phyloP scores from a whole-genome alignment of 176 grass and related monocot species.

The Miscanthus lutarioriparius region DNA sequence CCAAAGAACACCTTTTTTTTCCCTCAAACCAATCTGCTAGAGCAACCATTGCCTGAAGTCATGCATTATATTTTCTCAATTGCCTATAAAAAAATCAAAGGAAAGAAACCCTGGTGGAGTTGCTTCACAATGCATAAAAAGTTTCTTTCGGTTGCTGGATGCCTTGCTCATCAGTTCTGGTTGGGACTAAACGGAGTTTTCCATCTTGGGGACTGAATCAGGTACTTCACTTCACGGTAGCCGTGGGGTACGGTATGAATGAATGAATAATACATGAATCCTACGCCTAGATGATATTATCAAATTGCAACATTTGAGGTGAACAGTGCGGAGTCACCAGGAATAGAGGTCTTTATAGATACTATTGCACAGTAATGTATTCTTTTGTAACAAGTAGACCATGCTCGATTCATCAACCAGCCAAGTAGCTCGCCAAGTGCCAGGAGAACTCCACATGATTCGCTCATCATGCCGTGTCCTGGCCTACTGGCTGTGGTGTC shows the following conservation, averaged over 20 bases:
- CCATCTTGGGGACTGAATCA: background rate
- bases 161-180: background rate
- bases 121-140: background rate
- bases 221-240: background rate
- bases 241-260: too few species aligned
- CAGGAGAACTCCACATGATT: constrained; percentile 28
- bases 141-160: constrained; percentile 7
- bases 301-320: constrained; percentile 11
- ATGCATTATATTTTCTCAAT: background rate
- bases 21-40: too few species aligned
- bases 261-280: background rate
- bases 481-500: too few species aligned
- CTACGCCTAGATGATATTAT: background rate
- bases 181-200: background rate
- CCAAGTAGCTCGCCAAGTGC: constrained; percentile 42
- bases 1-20: too few species aligned
- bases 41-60: too few species aligned
- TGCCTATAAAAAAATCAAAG: background rate
- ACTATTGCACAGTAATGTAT: too few species aligned
- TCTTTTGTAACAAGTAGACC: constrained; percentile 4
- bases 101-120: background rate
- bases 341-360: too few species aligned
- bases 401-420: constrained; percentile 2
- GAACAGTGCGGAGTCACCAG: too few species aligned
- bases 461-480: too few species aligned